phyloP scores from a whole-genome alignment of 306 rosid species.

The Senna siamea region DNA sequence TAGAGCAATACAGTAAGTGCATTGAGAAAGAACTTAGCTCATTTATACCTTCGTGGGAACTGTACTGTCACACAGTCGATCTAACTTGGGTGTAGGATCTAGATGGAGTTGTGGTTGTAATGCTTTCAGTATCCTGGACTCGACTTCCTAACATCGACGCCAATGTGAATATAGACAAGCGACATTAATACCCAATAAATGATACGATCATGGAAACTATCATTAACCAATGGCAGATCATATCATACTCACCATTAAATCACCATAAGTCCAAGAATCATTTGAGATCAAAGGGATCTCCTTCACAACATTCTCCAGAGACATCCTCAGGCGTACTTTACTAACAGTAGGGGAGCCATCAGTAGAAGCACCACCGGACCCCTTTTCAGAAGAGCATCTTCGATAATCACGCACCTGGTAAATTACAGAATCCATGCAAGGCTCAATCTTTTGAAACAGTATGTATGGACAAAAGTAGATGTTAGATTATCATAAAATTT shows the following conservation, averaged over 20 bases:
- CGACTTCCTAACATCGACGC: constrained; percentile 68
- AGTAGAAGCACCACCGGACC: constrained; percentile 49
- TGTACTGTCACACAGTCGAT: constrained; percentile 69
- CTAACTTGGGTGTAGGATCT: constrained; percentile 87
- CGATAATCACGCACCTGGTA: constrained; percentile 89
- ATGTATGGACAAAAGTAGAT: constrained; percentile 12
- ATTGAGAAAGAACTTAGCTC: constrained; percentile 31
- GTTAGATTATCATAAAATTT: constrained; percentile 26
- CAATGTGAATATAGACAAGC: constrained; percentile 31
- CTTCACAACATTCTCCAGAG: constrained; percentile 95
- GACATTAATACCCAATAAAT: constrained; percentile 36
- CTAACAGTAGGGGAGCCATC: constrained; percentile 62
- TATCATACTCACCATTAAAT: constrained; percentile 78
- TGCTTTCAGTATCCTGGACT: constrained; percentile 82
- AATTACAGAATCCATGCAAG: constrained; percentile 33
- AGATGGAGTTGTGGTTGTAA: constrained; percentile 83
- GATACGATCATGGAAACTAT: constrained; percentile 29
- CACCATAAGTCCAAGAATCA: constrained; percentile 96
- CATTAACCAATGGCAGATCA: constrained; percentile 35
- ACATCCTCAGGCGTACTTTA: constrained; percentile 82
- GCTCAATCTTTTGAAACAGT: constrained; percentile 30
- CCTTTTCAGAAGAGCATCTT: constrained; percentile 65
- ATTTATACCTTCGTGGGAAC: constrained; percentile 69
- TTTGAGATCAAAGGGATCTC: constrained; percentile 86
- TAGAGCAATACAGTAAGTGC: constrained; percentile 32